Evolutionary conservation across 169 alveolate genomes (phyloP).

Genomic region (Plasmodium fragile): DNA sequence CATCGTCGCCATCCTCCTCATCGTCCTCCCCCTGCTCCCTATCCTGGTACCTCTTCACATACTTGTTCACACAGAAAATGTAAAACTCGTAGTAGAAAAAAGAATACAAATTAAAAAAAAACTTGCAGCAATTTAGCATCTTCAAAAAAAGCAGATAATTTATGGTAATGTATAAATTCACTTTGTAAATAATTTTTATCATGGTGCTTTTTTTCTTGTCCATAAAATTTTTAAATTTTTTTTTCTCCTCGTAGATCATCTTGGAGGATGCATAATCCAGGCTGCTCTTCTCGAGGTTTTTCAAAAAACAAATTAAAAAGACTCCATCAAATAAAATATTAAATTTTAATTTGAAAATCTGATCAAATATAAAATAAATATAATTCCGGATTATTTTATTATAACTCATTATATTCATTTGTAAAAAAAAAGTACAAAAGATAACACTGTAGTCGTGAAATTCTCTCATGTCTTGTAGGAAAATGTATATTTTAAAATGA

Average conservation of each 20-base stretch:
- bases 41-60: conserved; percentile 3
- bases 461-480: conserved; percentile 5
- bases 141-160: conserved; percentile 66
- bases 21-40: neutral
- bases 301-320: conserved; percentile 32
- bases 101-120: conserved; percentile 36
- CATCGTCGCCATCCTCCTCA: neutral
- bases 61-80: conserved; percentile 61
- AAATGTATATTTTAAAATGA: conserved; percentile 27
- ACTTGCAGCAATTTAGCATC: conserved; percentile 50
- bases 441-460: conserved; percentile 41
- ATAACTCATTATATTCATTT: conserved; percentile 64
- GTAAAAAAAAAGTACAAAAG: conserved; percentile 12
- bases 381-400: conserved; percentile 57
- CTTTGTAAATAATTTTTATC: conserved; percentile 53
- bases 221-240: conserved; percentile 8
- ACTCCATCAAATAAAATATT: conserved; percentile 8
- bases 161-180: conserved; percentile 45
- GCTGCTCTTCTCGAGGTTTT: conserved; percentile 70
- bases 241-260: conserved; percentile 31
- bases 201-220: conserved; percentile 40
- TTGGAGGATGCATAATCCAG: conserved; percentile 65
- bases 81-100: conserved; percentile 64
- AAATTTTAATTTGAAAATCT: conserved; percentile 37
- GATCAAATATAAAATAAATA: conserved; percentile 52